phyloP scores from a whole-genome alignment of 331 rosid species.

The Stylosanthes scabra region DNA sequence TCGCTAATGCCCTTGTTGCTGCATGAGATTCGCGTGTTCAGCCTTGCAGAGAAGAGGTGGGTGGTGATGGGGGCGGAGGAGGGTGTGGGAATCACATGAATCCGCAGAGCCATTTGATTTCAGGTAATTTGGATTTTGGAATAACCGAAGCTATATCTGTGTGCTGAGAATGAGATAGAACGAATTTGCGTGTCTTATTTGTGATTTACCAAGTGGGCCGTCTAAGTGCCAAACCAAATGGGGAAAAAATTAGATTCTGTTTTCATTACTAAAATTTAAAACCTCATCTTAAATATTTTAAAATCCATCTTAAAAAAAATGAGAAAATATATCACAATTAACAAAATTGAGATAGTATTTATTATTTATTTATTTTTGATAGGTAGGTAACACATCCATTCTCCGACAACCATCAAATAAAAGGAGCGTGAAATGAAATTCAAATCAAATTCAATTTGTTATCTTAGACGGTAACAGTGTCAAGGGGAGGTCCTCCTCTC shows the following conservation, averaged over 20 bases:
- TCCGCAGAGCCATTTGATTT: constrained; percentile 51
- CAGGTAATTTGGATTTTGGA: neutral
- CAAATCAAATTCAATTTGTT: neutral
- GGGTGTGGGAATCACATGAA: constrained; percentile 16
- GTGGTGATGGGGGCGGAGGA: constrained; percentile 26
- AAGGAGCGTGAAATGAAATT: neutral
- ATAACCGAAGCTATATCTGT: neutral
- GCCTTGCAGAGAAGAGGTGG: constrained; percentile 11
- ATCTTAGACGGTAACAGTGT: neutral
- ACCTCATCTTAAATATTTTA: neutral
- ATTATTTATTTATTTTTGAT: no score
- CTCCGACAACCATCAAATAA: neutral
- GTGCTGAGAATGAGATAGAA: neutral
- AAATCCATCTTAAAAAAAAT: no score
- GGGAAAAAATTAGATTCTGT: no score
- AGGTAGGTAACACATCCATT: neutral
- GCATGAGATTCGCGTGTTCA: constrained; percentile 52
- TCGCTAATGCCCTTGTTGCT: constrained; percentile 44
- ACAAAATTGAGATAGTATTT: no score
- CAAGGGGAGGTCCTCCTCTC: neutral
- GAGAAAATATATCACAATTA: no score
- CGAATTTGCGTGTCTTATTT: neutral
- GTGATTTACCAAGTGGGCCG: neutral
- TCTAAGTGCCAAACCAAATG: no score
- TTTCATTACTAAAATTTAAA: no score